These are phyloP conservation scores for Blumeria graminis DNA, from an alignment of 2,329 filamentous ascomycete genomes.

Conservation along the genomic window DNA sequence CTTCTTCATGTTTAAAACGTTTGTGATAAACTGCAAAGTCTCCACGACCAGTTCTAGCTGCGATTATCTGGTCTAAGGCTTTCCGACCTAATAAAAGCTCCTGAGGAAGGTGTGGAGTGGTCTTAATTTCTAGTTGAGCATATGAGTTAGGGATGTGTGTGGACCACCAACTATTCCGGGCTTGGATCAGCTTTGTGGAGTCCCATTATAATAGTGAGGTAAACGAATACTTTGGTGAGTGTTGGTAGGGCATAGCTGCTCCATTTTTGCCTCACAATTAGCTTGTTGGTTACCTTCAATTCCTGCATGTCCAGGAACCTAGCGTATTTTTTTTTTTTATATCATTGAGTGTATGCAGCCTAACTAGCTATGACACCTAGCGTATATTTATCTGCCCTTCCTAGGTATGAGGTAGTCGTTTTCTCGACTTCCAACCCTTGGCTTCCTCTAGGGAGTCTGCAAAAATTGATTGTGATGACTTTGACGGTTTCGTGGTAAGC, in stretches of 20 bases:
- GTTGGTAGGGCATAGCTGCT: too few species aligned
- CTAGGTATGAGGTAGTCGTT: not conserved
- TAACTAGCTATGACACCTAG: too few species aligned
- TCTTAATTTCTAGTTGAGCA: not conserved
- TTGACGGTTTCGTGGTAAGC: not conserved
- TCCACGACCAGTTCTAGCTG: not conserved
- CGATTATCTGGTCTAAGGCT: not conserved
- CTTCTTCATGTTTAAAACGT: not conserved
- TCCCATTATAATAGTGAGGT: not conserved
- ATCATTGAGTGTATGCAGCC: too few species aligned
- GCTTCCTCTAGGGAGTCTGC: not conserved
- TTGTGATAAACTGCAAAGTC: not conserved
- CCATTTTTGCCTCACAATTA: too few species aligned
- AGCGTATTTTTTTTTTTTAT: too few species aligned
- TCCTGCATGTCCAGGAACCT: too few species aligned
- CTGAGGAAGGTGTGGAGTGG: not conserved
- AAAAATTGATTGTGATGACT: too few species aligned
- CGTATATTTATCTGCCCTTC: not conserved
- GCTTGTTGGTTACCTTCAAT: too few species aligned
- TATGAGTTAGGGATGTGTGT: not conserved
- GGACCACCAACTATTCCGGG: not conserved
- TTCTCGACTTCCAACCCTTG: not conserved
- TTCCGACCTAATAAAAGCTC: not conserved
- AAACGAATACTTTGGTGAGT: not conserved
- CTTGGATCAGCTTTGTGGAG: not conserved